Conservation (phyloP, 208 protist species). For the Crithidia thermophila region DNA sequence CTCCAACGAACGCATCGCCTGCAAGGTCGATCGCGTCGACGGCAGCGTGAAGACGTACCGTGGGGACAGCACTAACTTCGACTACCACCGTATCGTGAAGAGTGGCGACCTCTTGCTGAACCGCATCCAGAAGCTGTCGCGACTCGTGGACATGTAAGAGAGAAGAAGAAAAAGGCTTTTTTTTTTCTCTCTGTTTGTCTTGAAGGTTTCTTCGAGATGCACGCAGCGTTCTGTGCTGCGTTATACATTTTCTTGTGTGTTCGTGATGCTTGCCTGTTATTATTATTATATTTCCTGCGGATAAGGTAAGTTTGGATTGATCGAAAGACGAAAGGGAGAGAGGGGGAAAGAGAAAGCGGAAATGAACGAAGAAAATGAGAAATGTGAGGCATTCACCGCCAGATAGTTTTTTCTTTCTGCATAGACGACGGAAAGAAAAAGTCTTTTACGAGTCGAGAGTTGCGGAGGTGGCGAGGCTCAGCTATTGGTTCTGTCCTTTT, state of each 20-base stretch:
- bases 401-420: no score
- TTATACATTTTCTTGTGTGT: constrained; percentile 5
- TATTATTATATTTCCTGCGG: no score
- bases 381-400: no score
- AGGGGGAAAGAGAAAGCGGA: no score
- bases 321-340: no score
- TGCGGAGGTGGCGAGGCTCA: no score
- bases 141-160: constrained; percentile 94
- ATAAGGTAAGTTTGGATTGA: no score
- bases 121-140: constrained; percentile 98
- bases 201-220: not conserved
- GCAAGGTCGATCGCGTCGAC: constrained; percentile 98
- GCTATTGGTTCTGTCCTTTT: no score
- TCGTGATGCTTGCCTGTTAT: not conserved
- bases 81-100: constrained; percentile 97
- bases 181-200: not conserved
- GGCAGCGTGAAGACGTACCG: constrained; percentile 97
- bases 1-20: constrained; percentile 95
- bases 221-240: not conserved
- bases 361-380: no score
- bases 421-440: no score
- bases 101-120: constrained; percentile 98
- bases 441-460: no score
- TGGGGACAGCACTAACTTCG: constrained; percentile 95
- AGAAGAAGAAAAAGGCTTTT: not conserved